Evolutionary conservation across 2,329 filamentous ascomycete species (phyloP), one percentile per base, ranked within the genome.

Genomic region (Elsinoe fawcettii): DNA sequence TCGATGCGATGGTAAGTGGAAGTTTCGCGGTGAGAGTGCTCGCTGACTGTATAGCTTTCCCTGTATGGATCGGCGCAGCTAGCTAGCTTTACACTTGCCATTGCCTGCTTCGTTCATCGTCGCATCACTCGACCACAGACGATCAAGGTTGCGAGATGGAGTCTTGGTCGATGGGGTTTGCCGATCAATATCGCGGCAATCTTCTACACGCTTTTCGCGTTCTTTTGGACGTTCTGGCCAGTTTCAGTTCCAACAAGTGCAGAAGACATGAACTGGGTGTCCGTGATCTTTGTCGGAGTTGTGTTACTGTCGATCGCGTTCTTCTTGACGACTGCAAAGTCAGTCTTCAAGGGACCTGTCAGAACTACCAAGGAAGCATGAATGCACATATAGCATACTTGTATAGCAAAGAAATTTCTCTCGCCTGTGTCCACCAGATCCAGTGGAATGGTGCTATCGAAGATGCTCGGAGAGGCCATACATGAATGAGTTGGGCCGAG

Each of bases 151-250:
- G 36, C 53, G 1, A 43, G 37, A 36, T 55, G 53, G 53, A 30
- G 36, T 18, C 51, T 65, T 4, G 63, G 63, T 1, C 53, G 51
- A 9, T 60, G 49, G 46, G 64, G 64, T 4, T 53, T 64, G 9
- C 58, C 58, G 9, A 55, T 65, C 57, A 66, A 65, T 37, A 44
- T 55, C 11, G 25, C 41, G 12, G 64, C 64, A 23, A 58, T 64
- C 11, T 36, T 58, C 1, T 66, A 60, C 16, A 39, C 53, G 23
- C 9, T 61, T 20, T 63, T 60, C 54, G 37, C 61, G 5, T 63
- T 65, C 56, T 80, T 83, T 63, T 82, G 78, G 70, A 75, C 72
- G n/a, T 78, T 81, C 57, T 75, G 72, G 71, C 73, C 72, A 3
- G 56, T 58, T 20, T 58, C 59, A 8, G 62, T 60, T 3, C 60